Base-by-base conservation (phyloP, 2,329 filamentous ascomycete genomes). In the Colletotrichum theobromicola region DNA sequence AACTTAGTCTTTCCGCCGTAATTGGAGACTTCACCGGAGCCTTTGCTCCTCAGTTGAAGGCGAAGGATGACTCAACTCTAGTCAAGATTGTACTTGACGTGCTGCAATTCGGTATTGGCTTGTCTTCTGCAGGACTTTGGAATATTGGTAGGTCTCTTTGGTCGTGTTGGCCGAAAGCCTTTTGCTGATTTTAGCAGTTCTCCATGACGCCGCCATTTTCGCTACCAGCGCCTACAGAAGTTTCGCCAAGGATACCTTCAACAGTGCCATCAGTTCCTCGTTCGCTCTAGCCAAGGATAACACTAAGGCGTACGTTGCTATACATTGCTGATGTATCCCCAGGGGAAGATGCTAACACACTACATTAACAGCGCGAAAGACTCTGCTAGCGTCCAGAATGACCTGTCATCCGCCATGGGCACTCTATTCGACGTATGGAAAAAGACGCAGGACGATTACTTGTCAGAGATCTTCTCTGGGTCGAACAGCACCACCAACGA, bases 351-450 rank as follows among this genome's bases (percentile, higher is more conserved):
- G 10, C 30, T 70, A 8, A 70, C 13, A 13, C 18, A 7, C 3
- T 6, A 3, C 12, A 24, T 30, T 4, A 4, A 60, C 12, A 72
- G 65, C 62, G 65, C 65, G 26, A 72, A 72, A 13, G 70, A 72
- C n/a, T 42, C 65, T 1, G 26, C 1, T 1, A 63, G 55, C 21
- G 32, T 63, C 10, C 65, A 72, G 13, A 72, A 72, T 12, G 65
- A 72, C 4, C 2, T 72, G 16, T n/a, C 65, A 0, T 21, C 70
- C 3, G 34, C 65, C 1, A 46, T 72, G 65, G 65, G 65, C 4
- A 30, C 37, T 4, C n/a, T 70, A 4, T 69, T 72, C 42, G 65
- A 72, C 34, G 34, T 63, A 6, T 63, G 70, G 70, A 72, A 70
- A 16, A 72, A 72, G 5, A 72, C 70, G 15, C 70, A 70, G 9